Evolutionary conservation across 2,329 filamentous ascomycete genomes (phyloP), one percentile per base, ranked within the genome.

Genomic region (Purpureocillium takamizusanense): DNA sequence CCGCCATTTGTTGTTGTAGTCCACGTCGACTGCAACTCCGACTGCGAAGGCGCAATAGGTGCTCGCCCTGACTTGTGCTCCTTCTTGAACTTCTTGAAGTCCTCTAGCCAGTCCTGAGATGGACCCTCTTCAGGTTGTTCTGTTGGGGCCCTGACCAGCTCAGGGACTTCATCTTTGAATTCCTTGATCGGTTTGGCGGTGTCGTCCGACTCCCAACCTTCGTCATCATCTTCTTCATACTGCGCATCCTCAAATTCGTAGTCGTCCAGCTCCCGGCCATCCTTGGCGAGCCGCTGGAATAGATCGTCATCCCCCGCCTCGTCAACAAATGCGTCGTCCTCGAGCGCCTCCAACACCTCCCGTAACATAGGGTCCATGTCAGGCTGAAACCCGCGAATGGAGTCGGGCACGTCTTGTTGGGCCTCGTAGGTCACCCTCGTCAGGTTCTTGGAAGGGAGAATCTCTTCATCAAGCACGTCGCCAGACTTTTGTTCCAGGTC

Each of bases 311-410:
- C 86, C 28, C 21, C 21, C 21, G 90, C 77, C 16, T 89, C 78
- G 7, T 85, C 90, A 2, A 98, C 89, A 55, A 87, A 98, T 3
- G 84, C 90, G 17, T 98, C 92, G 53, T 98, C 92, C 35, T 98
- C 92, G 23, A 98, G 66, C 10, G 92, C 92, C 62, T 95, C 89
- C 17, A 98, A 65, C 5, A 89, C 88, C 60, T 98, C 92, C 33
- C 92, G 76, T 49, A 98, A 60, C 30, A 90, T 74, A 2, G 89
- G 89, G 54, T 98, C 94, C 92, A 98, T 97, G 55, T 97, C 89
- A 7, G 94, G 92, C 61, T 98, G 84, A 60, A 98, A 95, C 0
- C 92, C 92, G 3, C 85, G 83, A 52, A 98, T 85, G 7, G 79
- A 81, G 63, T 98, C 92, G 1, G 92, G 92, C 1, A 97, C 68